Evolutionary conservation across 2,329 filamentous ascomycete genomes (phyloP), one percentile per base, ranked within the genome.

Genomic region (Calonectria montana): DNA sequence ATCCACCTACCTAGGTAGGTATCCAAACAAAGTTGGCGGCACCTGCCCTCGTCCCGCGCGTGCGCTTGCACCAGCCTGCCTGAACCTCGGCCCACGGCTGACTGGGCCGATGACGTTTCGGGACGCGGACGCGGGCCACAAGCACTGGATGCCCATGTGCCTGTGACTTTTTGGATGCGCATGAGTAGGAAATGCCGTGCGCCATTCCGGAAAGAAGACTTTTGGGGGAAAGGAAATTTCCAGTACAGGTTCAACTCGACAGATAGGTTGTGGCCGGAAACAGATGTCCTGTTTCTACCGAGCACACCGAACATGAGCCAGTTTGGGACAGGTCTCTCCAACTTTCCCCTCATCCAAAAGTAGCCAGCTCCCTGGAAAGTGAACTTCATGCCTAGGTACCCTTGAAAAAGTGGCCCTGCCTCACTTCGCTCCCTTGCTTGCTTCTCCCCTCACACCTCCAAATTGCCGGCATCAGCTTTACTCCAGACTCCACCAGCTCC

Each of bases 41-140:
- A 47, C 39, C 13, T 48, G 23, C 39, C 25, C 9, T 35, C 21
- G 39, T 48, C 31, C 23, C 29, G 39, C 31, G 31, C 48, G 16
- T 66, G 65, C 63, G 35, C 31, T 64, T 64, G 69, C 41, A 57
- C 71, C 67, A 73, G 70, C 68, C 70, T 61, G 29, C 70, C 57
- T 45, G 71, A 73, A 78, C 77, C 77, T 78, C 77, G 77, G 77
- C 74, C 77, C 77, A 78, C 76, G 77, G 77, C 71, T 77, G 73
- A 67, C 65, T 69, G 74, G 76, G 75, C 76, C 65, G 69, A 72
- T 78, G 77, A 78, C 73, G 71, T 77, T 73, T 66, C 70, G 59
- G 47, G 63, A 41, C 41, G 29, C 50, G 35, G 37, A 18, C 64
- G 39, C 50, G 61, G 67, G 45, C 43, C 25, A 45, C 31, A 21